Conservation (phyloP, 2,329 filamentous ascomycete genomes). For the Passalora sequoiae region DNA sequence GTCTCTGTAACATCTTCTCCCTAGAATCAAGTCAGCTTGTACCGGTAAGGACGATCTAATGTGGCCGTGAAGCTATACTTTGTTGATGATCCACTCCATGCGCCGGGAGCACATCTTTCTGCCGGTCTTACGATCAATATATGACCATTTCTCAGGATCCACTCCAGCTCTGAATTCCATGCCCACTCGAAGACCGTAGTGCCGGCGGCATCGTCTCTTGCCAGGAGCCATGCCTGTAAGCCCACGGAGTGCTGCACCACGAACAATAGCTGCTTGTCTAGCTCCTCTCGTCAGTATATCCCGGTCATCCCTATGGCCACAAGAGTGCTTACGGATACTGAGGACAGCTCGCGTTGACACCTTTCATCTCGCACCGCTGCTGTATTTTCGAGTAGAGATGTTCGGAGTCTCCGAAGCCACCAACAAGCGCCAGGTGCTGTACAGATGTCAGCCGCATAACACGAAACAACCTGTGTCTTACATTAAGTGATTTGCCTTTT, state of each 20-base stretch:
- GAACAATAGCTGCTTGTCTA: constrained; percentile 16
- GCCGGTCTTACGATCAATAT: neutral
- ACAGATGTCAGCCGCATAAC: neutral
- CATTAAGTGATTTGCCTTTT: neutral
- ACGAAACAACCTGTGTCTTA: neutral
- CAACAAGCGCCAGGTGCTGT: constrained; percentile 12
- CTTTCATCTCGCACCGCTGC: constrained; percentile 8
- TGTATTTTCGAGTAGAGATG: constrained; percentile 8
- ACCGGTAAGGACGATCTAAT: too few species aligned
- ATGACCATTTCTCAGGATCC: constrained; percentile 5
- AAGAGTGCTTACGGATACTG: constrained; percentile 10
- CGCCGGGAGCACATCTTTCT: neutral
- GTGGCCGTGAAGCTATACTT: too few species aligned
- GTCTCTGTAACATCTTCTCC: neutral
- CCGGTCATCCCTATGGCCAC: too few species aligned
- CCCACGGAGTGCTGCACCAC: constrained; percentile 14
- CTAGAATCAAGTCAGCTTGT: neutral
- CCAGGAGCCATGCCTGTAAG: constrained; percentile 11
- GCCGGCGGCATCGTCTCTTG: constrained; percentile 10
- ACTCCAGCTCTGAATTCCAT: constrained; percentile 8
- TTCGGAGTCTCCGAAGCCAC: constrained; percentile 15
- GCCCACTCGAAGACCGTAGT: constrained; percentile 8
- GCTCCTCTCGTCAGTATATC: neutral
- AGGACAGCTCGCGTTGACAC: constrained; percentile 7
- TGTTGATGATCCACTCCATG: neutral